phyloP scores from a whole-genome alignment of 2,329 filamentous ascomycete genomes.

The Aphanoascus verrucosus region DNA sequence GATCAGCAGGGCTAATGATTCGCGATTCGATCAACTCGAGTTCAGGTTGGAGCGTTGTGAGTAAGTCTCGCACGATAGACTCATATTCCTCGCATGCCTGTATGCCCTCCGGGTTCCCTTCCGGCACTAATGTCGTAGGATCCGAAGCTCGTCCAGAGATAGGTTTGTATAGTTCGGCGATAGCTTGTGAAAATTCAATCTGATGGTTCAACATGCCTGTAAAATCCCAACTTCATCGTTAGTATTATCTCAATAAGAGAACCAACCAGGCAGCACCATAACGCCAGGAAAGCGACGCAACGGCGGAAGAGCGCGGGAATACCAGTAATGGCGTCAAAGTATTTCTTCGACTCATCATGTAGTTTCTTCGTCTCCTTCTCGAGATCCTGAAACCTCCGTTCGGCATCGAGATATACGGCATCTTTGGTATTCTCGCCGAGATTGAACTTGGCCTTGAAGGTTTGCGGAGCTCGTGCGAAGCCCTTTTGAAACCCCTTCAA shows the following conservation, averaged over 20 bases:
- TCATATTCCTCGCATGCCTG: constrained; percentile 95
- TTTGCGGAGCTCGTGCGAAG: constrained; percentile 80
- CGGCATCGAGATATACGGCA: constrained; percentile 85
- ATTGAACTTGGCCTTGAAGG: constrained; percentile 84
- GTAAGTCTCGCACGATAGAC: constrained; percentile 75
- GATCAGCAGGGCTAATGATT: constrained; percentile 83
- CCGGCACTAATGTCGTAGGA: constrained; percentile 66
- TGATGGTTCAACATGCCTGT: constrained; percentile 86
- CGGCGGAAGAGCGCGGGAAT: constrained; percentile 15
- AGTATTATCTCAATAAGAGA: background rate
- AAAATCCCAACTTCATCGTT: background rate
- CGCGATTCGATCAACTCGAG: constrained; percentile 94
- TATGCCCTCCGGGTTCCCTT: constrained; percentile 89
- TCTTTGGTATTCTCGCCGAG: constrained; percentile 94
- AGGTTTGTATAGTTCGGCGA: constrained; percentile 94
- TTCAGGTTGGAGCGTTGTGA: constrained; percentile 78
- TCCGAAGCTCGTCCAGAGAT: constrained; percentile 94
- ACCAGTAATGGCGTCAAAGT: constrained; percentile 94
- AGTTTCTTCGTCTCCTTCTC: constrained; percentile 94
- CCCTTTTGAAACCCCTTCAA: constrained; percentile 94
- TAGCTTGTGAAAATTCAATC: constrained; percentile 94
- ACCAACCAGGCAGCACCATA: background rate
- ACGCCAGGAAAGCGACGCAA: background rate
- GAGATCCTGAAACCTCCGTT: constrained; percentile 85
- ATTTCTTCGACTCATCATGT: constrained; percentile 94